Evolutionary conservation across 257 asterid genomes (phyloP).

Genomic region (Lycium ferocissimum): DNA sequence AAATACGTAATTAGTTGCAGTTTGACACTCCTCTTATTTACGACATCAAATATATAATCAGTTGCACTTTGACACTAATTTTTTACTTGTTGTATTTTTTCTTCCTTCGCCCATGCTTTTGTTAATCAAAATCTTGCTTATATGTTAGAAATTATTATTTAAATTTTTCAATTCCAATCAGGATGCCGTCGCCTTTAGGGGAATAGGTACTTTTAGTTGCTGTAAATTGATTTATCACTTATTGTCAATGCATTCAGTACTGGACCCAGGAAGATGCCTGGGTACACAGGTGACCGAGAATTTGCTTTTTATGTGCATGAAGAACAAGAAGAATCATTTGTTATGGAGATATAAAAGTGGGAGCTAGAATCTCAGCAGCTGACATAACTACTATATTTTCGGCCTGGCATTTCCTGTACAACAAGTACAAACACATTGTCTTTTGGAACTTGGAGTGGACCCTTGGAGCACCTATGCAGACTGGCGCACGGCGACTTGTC

Average conservation of each 20-base stretch:
- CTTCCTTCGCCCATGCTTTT: conserved; percentile 8
- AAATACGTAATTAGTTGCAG: too few relatives aligned
- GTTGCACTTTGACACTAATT: conserved; percentile 1
- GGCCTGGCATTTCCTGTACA: not conserved
- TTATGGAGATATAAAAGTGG: not conserved
- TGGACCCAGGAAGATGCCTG: not conserved
- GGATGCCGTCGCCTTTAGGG: not conserved
- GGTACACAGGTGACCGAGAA: not conserved
- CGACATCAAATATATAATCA: not conserved
- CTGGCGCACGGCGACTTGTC: not conserved
- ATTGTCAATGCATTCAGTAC: not conserved
- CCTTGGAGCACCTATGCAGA: not conserved
- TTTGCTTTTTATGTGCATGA: not conserved
- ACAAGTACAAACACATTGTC: not conserved
- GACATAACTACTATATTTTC: not conserved
- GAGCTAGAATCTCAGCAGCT: not conserved
- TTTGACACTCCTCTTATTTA: not conserved
- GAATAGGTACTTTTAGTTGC: not conserved
- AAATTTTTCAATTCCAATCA: not conserved
- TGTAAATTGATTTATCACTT: not conserved
- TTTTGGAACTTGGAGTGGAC: not conserved
- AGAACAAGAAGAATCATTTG: not conserved
- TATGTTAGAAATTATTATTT: not conserved
- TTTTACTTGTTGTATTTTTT: not conserved
- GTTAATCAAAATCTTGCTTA: not conserved